Conservation (phyloP, 2,329 filamentous ascomycete genomes). For the Eutypa lata region DNA sequence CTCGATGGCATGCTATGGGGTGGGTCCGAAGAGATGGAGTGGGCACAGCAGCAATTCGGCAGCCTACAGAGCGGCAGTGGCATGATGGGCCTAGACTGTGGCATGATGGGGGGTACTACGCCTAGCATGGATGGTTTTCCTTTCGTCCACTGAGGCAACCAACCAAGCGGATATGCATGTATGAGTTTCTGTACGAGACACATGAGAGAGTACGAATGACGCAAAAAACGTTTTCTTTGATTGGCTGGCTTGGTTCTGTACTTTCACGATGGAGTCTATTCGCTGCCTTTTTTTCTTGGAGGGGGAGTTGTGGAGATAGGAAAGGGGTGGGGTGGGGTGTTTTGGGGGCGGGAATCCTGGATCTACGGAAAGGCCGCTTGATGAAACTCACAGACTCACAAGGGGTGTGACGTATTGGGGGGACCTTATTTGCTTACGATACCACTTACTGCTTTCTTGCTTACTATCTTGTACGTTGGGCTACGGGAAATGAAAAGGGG, state of each 20-base stretch:
- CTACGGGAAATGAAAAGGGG: background rate
- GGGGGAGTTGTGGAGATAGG: background rate
- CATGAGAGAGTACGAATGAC: background rate
- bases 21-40: conserved; percentile 36
- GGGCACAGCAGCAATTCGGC: conserved; percentile 29
- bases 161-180: background rate
- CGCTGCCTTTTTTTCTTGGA: background rate
- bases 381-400: background rate
- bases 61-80: conserved; percentile 20
- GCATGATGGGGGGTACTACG: conserved; percentile 32
- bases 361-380: background rate
- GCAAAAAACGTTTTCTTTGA: background rate
- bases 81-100: conserved; percentile 35
- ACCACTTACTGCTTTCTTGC: background rate
- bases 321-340: too few species aligned
- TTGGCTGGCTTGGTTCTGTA: conserved; percentile 7
- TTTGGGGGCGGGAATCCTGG: background rate
- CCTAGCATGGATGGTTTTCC: conserved; percentile 38
- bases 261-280: background rate
- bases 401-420: background rate
- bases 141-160: conserved; percentile 37
- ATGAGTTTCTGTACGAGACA: background rate
- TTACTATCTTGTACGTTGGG: background rate
- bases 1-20: conserved; percentile 56
- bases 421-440: background rate